A percentile compares a stretch with the other conserved stretches of the same genome.
phyloP scores from a whole-genome alignment of 805 yeast genomes.

The Dipodascus geniculatus region DNA sequence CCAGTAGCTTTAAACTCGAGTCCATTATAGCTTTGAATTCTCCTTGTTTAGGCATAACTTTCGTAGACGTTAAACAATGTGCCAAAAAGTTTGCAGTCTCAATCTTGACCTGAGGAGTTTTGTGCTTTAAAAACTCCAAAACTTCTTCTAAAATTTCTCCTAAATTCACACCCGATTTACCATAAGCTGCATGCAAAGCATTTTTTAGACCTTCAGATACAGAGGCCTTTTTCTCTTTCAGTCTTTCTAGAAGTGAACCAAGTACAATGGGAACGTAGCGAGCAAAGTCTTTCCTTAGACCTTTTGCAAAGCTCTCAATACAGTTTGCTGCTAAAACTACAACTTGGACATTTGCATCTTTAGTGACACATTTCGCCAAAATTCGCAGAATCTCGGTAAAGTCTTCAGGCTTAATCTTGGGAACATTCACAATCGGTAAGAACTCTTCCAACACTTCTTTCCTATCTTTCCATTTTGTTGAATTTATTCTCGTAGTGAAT shows the following conservation, averaged over 20 bases:
- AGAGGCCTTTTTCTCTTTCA: constrained; percentile 76
- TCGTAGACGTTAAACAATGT: constrained; percentile 46
- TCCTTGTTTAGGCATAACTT: constrained; percentile 34
- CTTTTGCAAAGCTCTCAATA: constrained; percentile 48
- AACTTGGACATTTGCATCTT: constrained; percentile 83
- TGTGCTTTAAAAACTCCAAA: constrained; percentile 50
- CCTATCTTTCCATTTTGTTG: constrained; percentile 84
- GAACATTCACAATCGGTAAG: constrained; percentile 27
- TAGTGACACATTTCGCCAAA: constrained; percentile 53
- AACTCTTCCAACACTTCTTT: constrained; percentile 69
- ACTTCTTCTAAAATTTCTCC: constrained; percentile 49
- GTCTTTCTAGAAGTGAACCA: constrained; percentile 60
- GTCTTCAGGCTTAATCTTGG: constrained; percentile 49
- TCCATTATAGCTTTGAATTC: constrained; percentile 51
- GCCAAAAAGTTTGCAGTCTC: constrained; percentile 56
- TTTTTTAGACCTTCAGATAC: constrained; percentile 60
- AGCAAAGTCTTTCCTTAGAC: constrained; percentile 46
- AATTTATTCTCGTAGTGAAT: constrained; percentile 40
- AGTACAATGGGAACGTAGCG: constrained; percentile 43
- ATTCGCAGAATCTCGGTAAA: constrained; percentile 50
- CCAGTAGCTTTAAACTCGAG: constrained; percentile 47
- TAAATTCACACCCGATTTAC: constrained; percentile 31
- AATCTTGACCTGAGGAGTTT: constrained; percentile 71
- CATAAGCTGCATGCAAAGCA: constrained; percentile 56
- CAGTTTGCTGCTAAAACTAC: constrained; percentile 69